Evolutionary conservation across 2,329 filamentous ascomycete species (phyloP).

Genomic region (Alternaria atra): DNA sequence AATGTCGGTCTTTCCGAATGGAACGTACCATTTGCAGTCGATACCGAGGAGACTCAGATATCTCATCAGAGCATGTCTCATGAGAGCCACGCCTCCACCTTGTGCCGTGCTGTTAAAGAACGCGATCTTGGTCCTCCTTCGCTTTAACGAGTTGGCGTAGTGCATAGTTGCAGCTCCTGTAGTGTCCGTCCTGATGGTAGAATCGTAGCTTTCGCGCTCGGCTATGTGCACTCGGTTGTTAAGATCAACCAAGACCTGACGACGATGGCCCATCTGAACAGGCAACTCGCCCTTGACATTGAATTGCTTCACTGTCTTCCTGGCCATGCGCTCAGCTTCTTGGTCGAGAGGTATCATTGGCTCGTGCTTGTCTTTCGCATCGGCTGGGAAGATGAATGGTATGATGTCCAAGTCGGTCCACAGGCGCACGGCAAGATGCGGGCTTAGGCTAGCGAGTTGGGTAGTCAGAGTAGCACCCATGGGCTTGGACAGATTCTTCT

Average conservation of each 20-base stretch:
- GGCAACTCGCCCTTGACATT: constrained; percentile 16
- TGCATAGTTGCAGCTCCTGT: constrained; percentile 74
- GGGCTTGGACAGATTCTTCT: constrained; percentile 75
- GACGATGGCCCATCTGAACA: constrained; percentile 7
- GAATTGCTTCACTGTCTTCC: constrained; percentile 72
- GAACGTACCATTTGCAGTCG: constrained; percentile 78
- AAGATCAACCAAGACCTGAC: constrained; percentile 63
- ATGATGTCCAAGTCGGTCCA: constrained; percentile 82
- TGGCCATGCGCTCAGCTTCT: constrained; percentile 80
- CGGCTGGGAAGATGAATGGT: constrained; percentile 66
- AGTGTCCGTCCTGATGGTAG: constrained; percentile 63
- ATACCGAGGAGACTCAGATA: constrained; percentile 73
- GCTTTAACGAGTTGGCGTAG: constrained; percentile 70
- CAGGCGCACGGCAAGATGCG: constrained; percentile 72
- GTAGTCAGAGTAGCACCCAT: constrained; percentile 75
- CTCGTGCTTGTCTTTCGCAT: constrained; percentile 9
- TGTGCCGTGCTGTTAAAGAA: constrained; percentile 83
- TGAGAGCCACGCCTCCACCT: constrained; percentile 82
- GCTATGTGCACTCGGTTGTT: constrained; percentile 70
- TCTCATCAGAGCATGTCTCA: constrained; percentile 80
- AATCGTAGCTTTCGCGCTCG: constrained; percentile 65
- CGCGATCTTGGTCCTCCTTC: constrained; percentile 72
- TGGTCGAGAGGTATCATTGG: constrained; percentile 74
- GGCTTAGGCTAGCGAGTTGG: constrained; percentile 67
- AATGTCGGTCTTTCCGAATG: constrained; percentile 77